These are phyloP conservation scores for Diaporthe sp. DNA, from an alignment of 2,329 filamentous ascomycete species.

Conservation along the genomic window DNA sequence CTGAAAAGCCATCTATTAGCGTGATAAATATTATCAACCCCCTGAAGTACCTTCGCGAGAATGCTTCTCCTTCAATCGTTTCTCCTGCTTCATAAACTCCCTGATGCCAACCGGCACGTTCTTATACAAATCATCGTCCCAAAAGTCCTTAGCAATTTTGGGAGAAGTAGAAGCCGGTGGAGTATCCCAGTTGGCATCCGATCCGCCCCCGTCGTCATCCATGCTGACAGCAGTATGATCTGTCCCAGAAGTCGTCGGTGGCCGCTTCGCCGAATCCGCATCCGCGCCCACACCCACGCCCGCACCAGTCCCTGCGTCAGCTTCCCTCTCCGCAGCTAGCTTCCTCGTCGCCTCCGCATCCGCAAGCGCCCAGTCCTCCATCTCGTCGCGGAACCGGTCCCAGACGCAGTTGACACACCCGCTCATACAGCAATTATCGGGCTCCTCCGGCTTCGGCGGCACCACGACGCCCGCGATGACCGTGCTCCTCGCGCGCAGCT, in stretches of 20 bases:
- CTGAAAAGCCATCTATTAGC: constrained; percentile 19
- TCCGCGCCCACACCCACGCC: constrained; percentile 35
- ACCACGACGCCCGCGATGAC: constrained; percentile 84
- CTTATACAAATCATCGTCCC: constrained; percentile 79
- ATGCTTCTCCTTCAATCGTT: constrained; percentile 85
- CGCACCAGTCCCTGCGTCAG: background rate
- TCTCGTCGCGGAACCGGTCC: constrained; percentile 90
- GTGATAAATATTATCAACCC: constrained; percentile 48
- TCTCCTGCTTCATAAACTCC: constrained; percentile 98
- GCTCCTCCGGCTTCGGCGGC: constrained; percentile 87
- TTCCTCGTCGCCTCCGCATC: constrained; percentile 73
- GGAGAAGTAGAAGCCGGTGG: constrained; percentile 51
- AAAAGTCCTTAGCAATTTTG: constrained; percentile 66
- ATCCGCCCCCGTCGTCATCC: constrained; percentile 86
- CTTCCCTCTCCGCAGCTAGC: constrained; percentile 56
- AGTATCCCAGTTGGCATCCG: constrained; percentile 75
- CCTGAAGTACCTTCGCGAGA: constrained; percentile 66
- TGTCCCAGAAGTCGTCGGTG: constrained; percentile 44
- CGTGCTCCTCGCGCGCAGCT: constrained; percentile 70
- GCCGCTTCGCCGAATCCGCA: constrained; percentile 37
- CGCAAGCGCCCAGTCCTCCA: constrained; percentile 87
- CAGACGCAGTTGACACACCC: constrained; percentile 98
- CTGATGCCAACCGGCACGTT: constrained; percentile 91
- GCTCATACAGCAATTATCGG: constrained; percentile 99
- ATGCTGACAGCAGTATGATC: constrained; percentile 67